These are phyloP conservation scores for Penicillium expansum DNA, from an alignment of 2,329 filamentous ascomycete species.

Conservation along the genomic window DNA sequence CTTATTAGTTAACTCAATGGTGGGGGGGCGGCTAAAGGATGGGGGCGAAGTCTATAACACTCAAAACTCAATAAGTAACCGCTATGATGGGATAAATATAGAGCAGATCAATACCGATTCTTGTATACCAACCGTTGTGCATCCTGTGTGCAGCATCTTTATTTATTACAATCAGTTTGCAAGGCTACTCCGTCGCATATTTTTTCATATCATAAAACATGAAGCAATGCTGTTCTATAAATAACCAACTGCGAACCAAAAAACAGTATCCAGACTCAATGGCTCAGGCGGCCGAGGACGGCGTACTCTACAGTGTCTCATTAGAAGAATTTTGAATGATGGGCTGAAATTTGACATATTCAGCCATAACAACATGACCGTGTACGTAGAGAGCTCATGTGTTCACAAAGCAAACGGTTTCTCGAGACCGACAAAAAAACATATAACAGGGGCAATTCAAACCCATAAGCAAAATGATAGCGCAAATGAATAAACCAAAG, in stretches of 20 bases:
- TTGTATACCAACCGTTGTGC: too few species aligned
- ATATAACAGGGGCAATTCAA: neutral
- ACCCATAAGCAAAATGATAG: neutral
- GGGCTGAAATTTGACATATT: neutral
- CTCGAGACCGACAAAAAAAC: neutral
- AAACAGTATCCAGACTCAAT: neutral
- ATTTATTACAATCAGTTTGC: neutral
- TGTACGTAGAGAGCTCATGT: constrained; percentile 2
- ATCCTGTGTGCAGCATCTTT: neutral
- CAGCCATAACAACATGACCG: neutral
- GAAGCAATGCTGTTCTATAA: neutral
- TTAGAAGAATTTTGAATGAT: neutral
- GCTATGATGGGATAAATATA: neutral
- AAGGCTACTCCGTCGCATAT: too few species aligned
- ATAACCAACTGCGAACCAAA: neutral
- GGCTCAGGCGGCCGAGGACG: neutral
- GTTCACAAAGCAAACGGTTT: neutral
- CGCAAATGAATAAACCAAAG: neutral
- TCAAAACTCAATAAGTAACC: too few species aligned
- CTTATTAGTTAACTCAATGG: neutral
- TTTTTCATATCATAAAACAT: neutral
- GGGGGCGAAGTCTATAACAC: neutral
- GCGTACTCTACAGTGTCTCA: neutral
- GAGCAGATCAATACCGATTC: neutral
- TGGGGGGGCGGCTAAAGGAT: neutral